Evolutionary conservation across 495 filamentous ascomycete genomes (phyloP).

Genomic region (Daldinia decipiens): DNA sequence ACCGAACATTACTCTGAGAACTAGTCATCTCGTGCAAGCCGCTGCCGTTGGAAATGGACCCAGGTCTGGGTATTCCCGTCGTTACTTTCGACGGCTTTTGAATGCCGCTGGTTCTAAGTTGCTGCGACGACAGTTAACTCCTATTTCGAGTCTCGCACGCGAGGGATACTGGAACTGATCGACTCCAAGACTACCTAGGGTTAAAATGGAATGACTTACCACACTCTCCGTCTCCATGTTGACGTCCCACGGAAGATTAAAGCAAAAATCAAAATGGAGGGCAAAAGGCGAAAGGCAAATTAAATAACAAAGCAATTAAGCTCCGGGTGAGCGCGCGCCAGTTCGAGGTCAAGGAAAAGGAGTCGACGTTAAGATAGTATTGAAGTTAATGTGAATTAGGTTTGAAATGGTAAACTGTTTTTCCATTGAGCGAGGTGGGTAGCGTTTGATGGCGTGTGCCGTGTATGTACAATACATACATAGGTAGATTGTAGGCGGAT

Average conservation of each 20-base stretch:
- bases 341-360: constrained; percentile 9
- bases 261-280: constrained; percentile 9
- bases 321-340: constrained; percentile 37
- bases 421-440: constrained; percentile 17
- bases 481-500: constrained; percentile 11
- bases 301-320: constrained; percentile 45
- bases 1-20: constrained; percentile 75
- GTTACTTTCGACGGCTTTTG: constrained; percentile 20
- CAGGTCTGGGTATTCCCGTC: constrained; percentile 27
- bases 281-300: constrained; percentile 44
- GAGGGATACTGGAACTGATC: neutral
- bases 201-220: constrained; percentile 42
- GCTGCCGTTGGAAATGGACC: constrained; percentile 19
- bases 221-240: constrained; percentile 59
- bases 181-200: neutral
- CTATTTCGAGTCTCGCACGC: neutral
- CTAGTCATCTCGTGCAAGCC: constrained; percentile 60
- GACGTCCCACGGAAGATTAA: constrained; percentile 43
- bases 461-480: no score
- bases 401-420: constrained; percentile 16
- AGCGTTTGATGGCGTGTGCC: constrained; percentile 6
- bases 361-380: constrained; percentile 14
- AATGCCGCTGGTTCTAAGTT: constrained; percentile 32
- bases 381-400: constrained; percentile 6
- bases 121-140: constrained; percentile 23